Base-by-base conservation (phyloP, 495 filamentous ascomycete species). In the Evernia prunastri region DNA sequence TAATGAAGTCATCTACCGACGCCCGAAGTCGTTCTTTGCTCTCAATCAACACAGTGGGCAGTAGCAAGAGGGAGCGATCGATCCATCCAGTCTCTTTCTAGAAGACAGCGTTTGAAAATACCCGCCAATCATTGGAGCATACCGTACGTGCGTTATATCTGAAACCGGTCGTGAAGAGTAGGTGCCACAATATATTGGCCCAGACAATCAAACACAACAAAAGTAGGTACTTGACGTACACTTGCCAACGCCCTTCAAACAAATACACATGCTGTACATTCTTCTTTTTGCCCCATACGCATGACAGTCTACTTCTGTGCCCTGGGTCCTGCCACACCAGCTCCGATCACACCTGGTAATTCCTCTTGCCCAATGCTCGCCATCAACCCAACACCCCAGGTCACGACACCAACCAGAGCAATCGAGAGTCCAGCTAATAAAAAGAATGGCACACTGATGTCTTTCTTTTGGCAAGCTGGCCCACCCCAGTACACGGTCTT, bases 371-470 rank as follows among this genome's bases (percentile, higher is more conserved):
- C 94, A 68, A 97, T 87, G 53, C 78, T 83, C 66, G 84, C 91
- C 69, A 97, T 70, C 79, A 95, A 73, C 2, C 87, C 85, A 69
- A 98, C 82, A 10, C 84, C 85, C 74, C 85, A 87, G 20, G 76
- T 74, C 7, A 89, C 70, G 36, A 86, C 76, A 29, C 82, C 75
- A 13, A 90, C 72, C 35, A 91, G 77, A 27, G 84, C 71, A 51
- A 96, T 76, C 10, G 81, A 84, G 47, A 94, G 86, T 6, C 86
- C 82, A 8, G 83, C 79, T 68, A 98, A 79, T 45, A 98, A 75
- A 82, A 91, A 96, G 74, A 98, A 97, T 43, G 85, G 85, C 25
- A 86, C 82, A 74, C 89, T 92, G 54, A 97, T 76, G 73, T 98
- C 92, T 70, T 86, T 86, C 82, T 97, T 98, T 75, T 96, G 87